Conservation (phyloP, 1,284 basidiomycete species). For the Boletus mariae region DNA sequence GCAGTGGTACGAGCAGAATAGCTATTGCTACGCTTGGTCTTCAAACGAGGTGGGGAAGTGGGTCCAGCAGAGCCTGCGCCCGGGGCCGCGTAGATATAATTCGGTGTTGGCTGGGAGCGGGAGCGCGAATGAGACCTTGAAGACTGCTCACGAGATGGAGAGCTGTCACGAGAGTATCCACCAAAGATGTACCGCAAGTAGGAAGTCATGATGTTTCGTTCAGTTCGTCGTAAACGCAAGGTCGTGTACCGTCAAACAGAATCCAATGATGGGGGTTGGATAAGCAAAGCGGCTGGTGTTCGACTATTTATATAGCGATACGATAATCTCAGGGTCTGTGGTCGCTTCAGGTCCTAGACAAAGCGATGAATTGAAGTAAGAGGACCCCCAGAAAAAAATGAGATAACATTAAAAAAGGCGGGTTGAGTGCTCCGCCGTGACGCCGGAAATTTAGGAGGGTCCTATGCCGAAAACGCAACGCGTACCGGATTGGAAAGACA, state of each 20-base stretch:
- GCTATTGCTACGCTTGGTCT: conserved; percentile 35
- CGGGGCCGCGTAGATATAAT: conserved; percentile 29
- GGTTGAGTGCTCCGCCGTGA: conserved; percentile 9
- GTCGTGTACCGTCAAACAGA: conserved; percentile 16
- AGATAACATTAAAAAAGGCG: neutral
- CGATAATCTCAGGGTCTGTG: conserved; percentile 21
- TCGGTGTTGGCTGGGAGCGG: conserved; percentile 28
- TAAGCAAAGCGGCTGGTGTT: neutral
- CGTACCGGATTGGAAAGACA: conserved; percentile 15
- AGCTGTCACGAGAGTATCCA: conserved; percentile 27
- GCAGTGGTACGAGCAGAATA: conserved; percentile 29
- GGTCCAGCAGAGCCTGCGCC: conserved; percentile 18
- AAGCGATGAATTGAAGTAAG: conserved; percentile 32
- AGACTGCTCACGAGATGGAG: conserved; percentile 24
- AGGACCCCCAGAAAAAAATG: conserved; percentile 33
- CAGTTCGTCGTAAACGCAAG: conserved; percentile 14
- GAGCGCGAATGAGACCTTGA: conserved; percentile 31
- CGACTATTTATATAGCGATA: conserved; percentile 29
- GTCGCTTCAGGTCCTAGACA: conserved; percentile 22
- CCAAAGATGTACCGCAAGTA: conserved; percentile 35
- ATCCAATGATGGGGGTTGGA: conserved; percentile 11
- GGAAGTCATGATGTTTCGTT: conserved; percentile 28
- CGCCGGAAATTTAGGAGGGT: conserved; percentile 18
- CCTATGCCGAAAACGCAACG: conserved; percentile 17
- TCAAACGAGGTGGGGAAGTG: conserved; percentile 29